phyloP scores from a whole-genome alignment of 306 rosid genomes.

The Astragalus membranaceus region DNA sequence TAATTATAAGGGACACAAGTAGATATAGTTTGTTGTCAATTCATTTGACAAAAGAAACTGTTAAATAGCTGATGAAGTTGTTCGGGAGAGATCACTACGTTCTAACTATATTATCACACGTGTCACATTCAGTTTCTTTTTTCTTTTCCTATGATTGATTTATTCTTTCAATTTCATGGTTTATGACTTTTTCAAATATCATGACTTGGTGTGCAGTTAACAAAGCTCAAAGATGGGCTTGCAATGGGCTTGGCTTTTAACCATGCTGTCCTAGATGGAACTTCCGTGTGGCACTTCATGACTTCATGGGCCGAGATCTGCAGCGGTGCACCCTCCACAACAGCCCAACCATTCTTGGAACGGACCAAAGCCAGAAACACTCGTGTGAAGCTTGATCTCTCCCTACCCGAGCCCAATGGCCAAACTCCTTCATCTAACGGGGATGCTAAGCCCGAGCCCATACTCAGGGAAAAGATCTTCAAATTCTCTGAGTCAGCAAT shows the following conservation, averaged over 20 bases:
- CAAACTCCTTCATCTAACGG: slow-evolving; percentile 26
- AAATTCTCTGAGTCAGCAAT: slow-evolving; percentile 70
- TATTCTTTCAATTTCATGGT: neutral
- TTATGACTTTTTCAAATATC: neutral
- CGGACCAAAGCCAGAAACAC: slow-evolving; percentile 76
- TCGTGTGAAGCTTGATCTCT: slow-evolving; percentile 71
- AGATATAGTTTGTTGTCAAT: neutral
- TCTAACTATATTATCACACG: neutral
- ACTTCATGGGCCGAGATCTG: slow-evolving; percentile 85
- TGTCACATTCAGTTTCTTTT: neutral
- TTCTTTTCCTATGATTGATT: neutral
- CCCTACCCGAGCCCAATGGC: slow-evolving; percentile 50
- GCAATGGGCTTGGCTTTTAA: slow-evolving; percentile 90
- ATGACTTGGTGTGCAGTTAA: slow-evolving; percentile 41
- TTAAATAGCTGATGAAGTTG: neutral
- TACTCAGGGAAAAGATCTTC: slow-evolving; percentile 61
- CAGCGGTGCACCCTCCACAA: slow-evolving; percentile 36
- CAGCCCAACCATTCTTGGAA: slow-evolving; percentile 60
- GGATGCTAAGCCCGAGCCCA: slow-evolving; percentile 25
- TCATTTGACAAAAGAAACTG: neutral
- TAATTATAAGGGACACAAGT: neutral
- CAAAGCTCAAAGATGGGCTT: slow-evolving; percentile 80
- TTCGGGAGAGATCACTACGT: neutral
- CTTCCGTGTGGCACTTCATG: slow-evolving; percentile 96
- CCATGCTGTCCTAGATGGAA: slow-evolving; percentile 84